Evolutionary conservation across 2,329 filamentous ascomycete genomes (phyloP), one percentile per base, ranked within the genome.

Genomic region (Chaetothyriales sp.): DNA sequence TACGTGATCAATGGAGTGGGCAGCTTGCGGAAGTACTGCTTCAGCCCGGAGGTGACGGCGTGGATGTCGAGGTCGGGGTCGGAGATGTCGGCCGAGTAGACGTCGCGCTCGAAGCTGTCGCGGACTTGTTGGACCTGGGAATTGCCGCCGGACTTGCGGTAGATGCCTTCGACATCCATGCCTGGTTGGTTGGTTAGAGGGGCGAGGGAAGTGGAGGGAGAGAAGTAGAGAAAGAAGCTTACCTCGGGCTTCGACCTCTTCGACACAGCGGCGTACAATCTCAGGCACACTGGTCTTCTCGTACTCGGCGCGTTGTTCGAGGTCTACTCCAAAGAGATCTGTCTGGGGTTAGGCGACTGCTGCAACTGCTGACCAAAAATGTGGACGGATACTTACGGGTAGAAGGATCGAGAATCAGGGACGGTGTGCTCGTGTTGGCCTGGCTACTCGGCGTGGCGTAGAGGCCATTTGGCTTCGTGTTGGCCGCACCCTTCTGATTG

Each of bases 141-240:
- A 61, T 84, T 88, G 58, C 89, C 92, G 51, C 92, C 92, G 48
- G 89, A 95, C 74, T 98, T 98, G 62, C 92, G 82, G 70, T 98
- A 98, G 60, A 98, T 94, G 55, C 92, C 92, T 70, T 96, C 92
- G 59, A 93, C 79, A 61, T 96, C 89, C 86, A 98, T 95, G 45
- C 75, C 73, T 76, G 51, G 3, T 25, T 25, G 22, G 22, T 2
- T 1, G 12, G 15, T 28, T 47, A 22, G 63, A 44, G 55, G 61
- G 57, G 44, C 49, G 43, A 12, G 18, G 25, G 26, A 49, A 12
- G n/a, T 19, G 10, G 22, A 15, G 9, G n/a, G n/a, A 39, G 9
- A 32, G 44, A 3, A 18, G 10, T 39, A 18, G 20, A 47, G 49
- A 57, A 26, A 10, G 12, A n/a, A 10, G 22, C 68, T 49, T 63